Evolutionary conservation across 2,329 filamentous ascomycete genomes (phyloP).

Genomic region (Alternaria rosae): DNA sequence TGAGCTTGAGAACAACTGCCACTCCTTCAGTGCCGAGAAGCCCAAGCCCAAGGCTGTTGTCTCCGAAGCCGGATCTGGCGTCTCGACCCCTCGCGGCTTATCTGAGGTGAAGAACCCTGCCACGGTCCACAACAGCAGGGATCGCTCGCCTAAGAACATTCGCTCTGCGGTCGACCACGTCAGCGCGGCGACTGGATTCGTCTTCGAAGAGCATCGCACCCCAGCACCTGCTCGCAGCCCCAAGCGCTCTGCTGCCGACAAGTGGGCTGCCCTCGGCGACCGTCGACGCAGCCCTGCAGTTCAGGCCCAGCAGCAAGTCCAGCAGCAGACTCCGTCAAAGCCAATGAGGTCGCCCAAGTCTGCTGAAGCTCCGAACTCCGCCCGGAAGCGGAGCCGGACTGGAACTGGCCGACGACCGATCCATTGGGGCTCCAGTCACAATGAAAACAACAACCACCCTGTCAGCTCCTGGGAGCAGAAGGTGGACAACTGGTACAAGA

Average conservation of each 20-base stretch:
- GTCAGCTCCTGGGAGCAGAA: slow-evolving; percentile 45
- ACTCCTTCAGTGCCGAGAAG: slow-evolving; percentile 48
- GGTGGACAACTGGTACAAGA: slow-evolving; percentile 54
- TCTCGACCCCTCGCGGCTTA: slow-evolving; percentile 61
- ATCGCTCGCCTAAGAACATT: slow-evolving; percentile 43
- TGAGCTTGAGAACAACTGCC: slow-evolving; percentile 67
- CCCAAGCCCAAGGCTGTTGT: slow-evolving; percentile 48
- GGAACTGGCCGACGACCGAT: slow-evolving; percentile 48
- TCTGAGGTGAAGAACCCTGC: slow-evolving; percentile 63
- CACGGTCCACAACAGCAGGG: slow-evolving; percentile 59
- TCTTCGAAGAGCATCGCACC: slow-evolving; percentile 70
- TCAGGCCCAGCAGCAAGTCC: slow-evolving; percentile 49
- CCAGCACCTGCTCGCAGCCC: slow-evolving; percentile 60
- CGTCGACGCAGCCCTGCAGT: slow-evolving; percentile 72
- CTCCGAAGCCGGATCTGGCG: slow-evolving; percentile 52
- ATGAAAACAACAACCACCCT: slow-evolving; percentile 36
- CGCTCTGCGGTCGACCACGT: slow-evolving; percentile 68
- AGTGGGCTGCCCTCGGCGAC: slow-evolving; percentile 89
- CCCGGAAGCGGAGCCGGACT: slow-evolving; percentile 51
- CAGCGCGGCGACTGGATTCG: slow-evolving; percentile 72
- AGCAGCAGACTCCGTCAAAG: slow-evolving; percentile 52
- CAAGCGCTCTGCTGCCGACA: slow-evolving; percentile 74
- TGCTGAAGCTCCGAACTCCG: slow-evolving; percentile 42
- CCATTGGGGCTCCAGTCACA: slow-evolving; percentile 47
- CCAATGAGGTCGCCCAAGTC: slow-evolving; percentile 48